Evolutionary conservation across 768 basidiomycete genomes (phyloP), one percentile per base, ranked within the genome.

Genomic region (Galerina marginata): DNA sequence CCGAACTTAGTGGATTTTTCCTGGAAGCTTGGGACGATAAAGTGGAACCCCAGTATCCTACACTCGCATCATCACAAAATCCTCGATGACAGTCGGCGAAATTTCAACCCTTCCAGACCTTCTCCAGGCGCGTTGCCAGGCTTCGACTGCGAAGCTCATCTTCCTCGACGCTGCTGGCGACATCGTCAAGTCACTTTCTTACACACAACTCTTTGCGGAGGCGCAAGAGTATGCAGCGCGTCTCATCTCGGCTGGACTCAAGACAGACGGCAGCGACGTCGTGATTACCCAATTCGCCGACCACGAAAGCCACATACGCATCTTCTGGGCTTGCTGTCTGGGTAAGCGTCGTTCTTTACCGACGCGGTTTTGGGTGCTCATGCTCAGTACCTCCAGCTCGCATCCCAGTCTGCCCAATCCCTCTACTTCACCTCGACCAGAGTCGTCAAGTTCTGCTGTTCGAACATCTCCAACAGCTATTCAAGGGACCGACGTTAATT

Each of bases 241-340:
- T 6, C 23, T 54, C 20, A 15, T 54, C 26, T 54, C 52, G 40
- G 20, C 38, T 20, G 52, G 52, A 10, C 52, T 54, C 12, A 37
- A 43, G 25, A 23, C 38, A 15, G 52, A 39, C n/a, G 52, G 52
- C n/a, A 54, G 42, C 20, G 52, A 54, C 39, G 42, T 54, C 16
- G 52, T 54, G 6, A 39, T 54, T 6, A 25, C 52, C 38, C 39
- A 54, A 14, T 54, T 54, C 39, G 11, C 39, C 26, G 38, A 54
- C 26, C 52, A 54, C 23, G 6, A 39, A 42, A 23, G 15, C 11
- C 52, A 54, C 20, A 54, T 54, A 40, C 52, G 39, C 26, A n/a
- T 54, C 12, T 54, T 54, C 23, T 54, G 52, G 52, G 52, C 38
- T 9, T 54, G 52, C 16, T 37, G 38, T 42, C 40, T 54, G 9